Evolutionary conservation across 345 rosid genomes (phyloP).

Genomic region (Citrus glauca): DNA sequence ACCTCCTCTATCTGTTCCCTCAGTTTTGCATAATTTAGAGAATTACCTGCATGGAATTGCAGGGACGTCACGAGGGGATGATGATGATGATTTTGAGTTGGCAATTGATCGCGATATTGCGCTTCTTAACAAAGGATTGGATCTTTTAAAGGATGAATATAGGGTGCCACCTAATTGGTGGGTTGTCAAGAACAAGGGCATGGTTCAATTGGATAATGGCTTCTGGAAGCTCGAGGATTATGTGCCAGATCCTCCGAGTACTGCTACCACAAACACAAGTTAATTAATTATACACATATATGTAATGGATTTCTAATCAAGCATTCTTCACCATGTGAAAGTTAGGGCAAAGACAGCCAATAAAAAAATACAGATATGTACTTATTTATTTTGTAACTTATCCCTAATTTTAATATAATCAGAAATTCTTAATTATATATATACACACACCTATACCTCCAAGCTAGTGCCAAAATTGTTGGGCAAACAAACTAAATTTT

Average conservation of each 20-base stretch:
- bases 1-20: background rate
- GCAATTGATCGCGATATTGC: background rate
- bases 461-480: too few species aligned
- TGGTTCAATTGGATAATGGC: background rate
- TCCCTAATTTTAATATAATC: too few species aligned
- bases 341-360: rapidly evolving
- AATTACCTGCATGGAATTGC: background rate
- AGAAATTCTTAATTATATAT: too few species aligned
- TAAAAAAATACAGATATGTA: too few species aligned
- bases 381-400: too few species aligned
- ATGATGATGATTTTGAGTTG: background rate
- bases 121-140: background rate
- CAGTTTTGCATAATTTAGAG: background rate
- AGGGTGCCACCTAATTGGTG: background rate
- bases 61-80: background rate
- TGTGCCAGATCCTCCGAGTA: background rate
- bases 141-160: background rate
- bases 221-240: background rate
- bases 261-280: background rate
- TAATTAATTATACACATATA: too few species aligned
- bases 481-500: too few species aligned
- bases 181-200: background rate
- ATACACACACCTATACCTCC: too few species aligned
- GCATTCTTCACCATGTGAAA: too few species aligned
- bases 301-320: too few species aligned